A percentile compares a stretch with the other conserved stretches of the same genome.
phyloP scores from a whole-genome alignment of 805 yeast genomes.

The Phaffomyces opuntiae region DNA sequence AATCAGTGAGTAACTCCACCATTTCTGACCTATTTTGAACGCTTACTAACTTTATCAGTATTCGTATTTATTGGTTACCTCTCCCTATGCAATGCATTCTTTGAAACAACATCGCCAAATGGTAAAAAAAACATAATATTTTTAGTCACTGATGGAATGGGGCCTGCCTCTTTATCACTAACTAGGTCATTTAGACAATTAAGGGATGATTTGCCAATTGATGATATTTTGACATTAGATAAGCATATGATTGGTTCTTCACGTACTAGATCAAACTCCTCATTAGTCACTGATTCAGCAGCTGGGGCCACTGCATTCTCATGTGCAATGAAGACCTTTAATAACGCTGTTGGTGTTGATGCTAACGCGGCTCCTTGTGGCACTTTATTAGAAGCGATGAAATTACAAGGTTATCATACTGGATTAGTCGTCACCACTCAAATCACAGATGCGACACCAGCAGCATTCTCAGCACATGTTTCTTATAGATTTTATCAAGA shows the following conservation, averaged over 20 bases:
- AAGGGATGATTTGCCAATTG: constrained; percentile 44
- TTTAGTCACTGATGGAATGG: constrained; percentile 95
- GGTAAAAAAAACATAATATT: constrained; percentile 70
- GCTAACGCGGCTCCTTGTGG: constrained; percentile 72
- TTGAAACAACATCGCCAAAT: neutral
- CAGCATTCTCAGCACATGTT: constrained; percentile 78
- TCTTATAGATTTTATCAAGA: constrained; percentile 73
- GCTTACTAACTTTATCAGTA: neutral
- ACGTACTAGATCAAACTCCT: constrained; percentile 71
- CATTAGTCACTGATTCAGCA: constrained; percentile 88
- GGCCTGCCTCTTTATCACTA: constrained; percentile 78
- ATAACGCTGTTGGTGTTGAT: constrained; percentile 87
- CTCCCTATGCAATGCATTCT: neutral
- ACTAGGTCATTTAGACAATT: constrained; percentile 70
- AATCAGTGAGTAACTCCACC: neutral
- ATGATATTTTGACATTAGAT: constrained; percentile 58
- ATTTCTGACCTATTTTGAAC: no score
- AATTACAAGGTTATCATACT: constrained; percentile 70
- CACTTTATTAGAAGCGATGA: constrained; percentile 81
- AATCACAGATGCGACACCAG: constrained; percentile 94
- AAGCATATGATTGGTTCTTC: constrained; percentile 72
- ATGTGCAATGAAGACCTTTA: constrained; percentile 76
- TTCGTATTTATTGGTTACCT: neutral
- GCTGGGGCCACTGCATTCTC: constrained; percentile 96
- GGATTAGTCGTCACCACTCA: constrained; percentile 92